A percentile compares a stretch with the other conserved stretches of the same genome.
Conservation (phyloP, 345 rosid genomes). For the Eucalyptus erythrocorys region DNA sequence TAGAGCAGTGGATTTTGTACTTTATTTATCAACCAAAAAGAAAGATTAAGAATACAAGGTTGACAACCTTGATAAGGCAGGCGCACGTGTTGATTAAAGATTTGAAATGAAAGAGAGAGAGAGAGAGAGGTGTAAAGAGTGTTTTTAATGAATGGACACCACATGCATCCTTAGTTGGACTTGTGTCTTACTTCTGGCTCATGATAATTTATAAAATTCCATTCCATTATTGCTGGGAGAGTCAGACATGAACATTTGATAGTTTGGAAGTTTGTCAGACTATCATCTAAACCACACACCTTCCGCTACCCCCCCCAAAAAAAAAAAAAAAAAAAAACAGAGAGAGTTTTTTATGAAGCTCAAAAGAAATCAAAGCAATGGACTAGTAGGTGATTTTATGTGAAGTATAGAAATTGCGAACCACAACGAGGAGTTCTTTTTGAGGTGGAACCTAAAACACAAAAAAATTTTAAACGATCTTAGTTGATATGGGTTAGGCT, state of each 20-base stretch:
- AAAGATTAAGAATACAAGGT: not conserved
- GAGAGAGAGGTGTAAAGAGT: not conserved
- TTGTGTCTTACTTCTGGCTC: not conserved
- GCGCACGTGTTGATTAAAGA: not conserved
- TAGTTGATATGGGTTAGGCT: not conserved
- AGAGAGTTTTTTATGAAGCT: not conserved
- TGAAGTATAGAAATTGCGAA: not conserved
- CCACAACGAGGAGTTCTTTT: not conserved
- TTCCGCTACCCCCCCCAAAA: accelerated
- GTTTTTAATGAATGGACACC: not conserved
- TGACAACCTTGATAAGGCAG: not conserved
- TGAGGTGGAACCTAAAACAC: not conserved
- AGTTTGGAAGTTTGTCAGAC: not conserved
- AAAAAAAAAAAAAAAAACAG: no score
- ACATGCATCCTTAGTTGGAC: not conserved
- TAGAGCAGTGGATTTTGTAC: not conserved
- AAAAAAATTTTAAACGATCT: not conserved
- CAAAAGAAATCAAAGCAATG: not conserved
- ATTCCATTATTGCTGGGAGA: not conserved
- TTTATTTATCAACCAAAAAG: not conserved
- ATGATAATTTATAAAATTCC: not conserved
- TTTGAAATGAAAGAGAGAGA: not conserved
- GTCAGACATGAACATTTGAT: not conserved
- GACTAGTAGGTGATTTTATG: not conserved
- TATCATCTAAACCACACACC: not conserved